These are phyloP conservation scores for Tetratostichococcus sp. DNA, from an alignment of 139 green algal species.

Conservation along the genomic window DNA sequence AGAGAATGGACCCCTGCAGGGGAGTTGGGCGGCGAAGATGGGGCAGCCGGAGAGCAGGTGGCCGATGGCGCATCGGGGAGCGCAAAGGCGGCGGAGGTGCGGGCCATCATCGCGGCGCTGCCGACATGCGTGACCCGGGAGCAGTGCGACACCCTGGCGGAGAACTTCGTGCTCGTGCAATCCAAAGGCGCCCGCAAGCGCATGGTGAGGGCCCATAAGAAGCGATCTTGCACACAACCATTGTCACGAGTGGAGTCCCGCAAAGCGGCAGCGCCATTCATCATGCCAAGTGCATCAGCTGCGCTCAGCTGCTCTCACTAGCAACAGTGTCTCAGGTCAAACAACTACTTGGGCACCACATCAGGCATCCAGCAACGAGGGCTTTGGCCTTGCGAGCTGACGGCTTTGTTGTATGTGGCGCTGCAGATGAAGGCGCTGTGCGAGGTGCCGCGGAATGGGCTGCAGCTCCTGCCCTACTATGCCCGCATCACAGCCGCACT, in stretches of 20 bases:
- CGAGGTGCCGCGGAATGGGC: conserved; percentile 49
- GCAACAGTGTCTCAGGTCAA: too few species aligned
- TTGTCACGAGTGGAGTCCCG: too few species aligned
- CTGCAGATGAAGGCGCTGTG: conserved; percentile 58
- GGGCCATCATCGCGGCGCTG: conserved; percentile 70
- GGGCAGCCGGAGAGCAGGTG: background rate
- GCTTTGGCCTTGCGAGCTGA: too few species aligned
- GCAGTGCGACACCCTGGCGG: conserved; percentile 69
- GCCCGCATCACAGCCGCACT: conserved; percentile 76
- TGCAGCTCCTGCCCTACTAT: conserved; percentile 84
- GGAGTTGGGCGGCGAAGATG: background rate
- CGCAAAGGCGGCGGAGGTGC: conserved; percentile 33
- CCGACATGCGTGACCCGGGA: conserved; percentile 68
- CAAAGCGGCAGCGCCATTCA: too few species aligned
- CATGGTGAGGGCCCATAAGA: conserved; percentile 26
- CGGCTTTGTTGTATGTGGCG: too few species aligned
- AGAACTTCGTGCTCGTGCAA: conserved; percentile 89
- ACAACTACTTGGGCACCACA: too few species aligned
- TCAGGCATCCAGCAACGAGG: too few species aligned
- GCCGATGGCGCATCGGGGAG: background rate
- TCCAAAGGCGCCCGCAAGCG: conserved; percentile 66
- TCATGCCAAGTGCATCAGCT: too few species aligned
- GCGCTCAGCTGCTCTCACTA: too few species aligned
- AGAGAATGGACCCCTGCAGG: too few species aligned
- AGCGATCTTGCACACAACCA: too few species aligned